phyloP scores from a whole-genome alignment of 176 grass and related monocot genomes.

The Carex cristatella region DNA sequence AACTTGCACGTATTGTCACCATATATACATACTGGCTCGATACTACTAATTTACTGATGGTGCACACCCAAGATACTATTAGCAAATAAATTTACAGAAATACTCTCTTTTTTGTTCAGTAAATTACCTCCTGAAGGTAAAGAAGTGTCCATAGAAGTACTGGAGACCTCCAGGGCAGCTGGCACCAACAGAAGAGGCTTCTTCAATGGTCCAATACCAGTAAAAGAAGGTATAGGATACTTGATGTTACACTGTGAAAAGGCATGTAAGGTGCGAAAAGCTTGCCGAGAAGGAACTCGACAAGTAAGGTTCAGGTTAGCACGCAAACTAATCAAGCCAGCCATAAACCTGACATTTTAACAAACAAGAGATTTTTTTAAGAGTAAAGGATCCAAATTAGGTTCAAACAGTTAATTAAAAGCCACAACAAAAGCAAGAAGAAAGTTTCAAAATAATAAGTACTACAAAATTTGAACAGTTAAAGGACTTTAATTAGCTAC shows the following conservation, averaged over 20 bases:
- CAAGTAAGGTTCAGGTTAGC: slow-evolving; percentile 15
- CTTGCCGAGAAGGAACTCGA: slow-evolving; percentile 3
- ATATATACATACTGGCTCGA: neutral
- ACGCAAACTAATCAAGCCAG: slow-evolving; percentile 11
- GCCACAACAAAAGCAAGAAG: neutral
- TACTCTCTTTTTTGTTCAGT: neutral
- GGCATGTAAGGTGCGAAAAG: neutral
- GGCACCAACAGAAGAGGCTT: slow-evolving; percentile 23
- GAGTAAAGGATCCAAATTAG: neutral
- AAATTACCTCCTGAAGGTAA: slow-evolving; percentile 37
- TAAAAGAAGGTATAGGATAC: slow-evolving; percentile 10
- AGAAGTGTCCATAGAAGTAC: slow-evolving; percentile 19
- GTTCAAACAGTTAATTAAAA: neutral
- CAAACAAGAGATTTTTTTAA: neutral
- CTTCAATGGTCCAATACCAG: neutral
- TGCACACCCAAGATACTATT: neutral
- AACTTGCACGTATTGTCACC: neutral
- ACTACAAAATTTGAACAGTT: too few relatives aligned
- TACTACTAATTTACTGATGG: neutral
- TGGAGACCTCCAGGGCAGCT: slow-evolving; percentile 21
- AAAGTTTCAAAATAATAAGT: neutral
- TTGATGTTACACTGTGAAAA: slow-evolving; percentile 16
- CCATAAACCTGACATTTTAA: neutral
- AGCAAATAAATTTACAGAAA: neutral
- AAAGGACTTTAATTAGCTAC: neutral